Evolutionary conservation across 192 early-diverging fungal genomes (phyloP).

Genomic region (Podila epicladia): DNA sequence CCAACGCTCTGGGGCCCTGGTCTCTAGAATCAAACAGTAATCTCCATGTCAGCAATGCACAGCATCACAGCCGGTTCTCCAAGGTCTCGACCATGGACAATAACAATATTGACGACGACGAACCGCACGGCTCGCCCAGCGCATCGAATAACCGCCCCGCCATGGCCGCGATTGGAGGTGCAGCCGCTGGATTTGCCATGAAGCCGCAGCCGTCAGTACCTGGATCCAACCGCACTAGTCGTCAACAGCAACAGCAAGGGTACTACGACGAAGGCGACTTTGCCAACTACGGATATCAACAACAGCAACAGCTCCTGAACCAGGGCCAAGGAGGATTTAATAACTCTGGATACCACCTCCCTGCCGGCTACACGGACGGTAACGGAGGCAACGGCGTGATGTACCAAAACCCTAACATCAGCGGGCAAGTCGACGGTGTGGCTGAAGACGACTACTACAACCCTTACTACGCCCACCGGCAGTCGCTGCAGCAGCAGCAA

Average conservation of each 20-base stretch:
- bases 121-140: background rate
- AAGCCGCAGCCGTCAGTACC: background rate
- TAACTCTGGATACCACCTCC: constrained; percentile 9
- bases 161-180: constrained; percentile 8
- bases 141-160: background rate
- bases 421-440: background rate
- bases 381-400: no score
- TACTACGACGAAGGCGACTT: constrained; percentile 36
- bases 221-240: constrained; percentile 3
- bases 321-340: constrained; percentile 10
- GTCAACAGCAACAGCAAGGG: background rate
- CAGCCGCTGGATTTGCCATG: background rate
- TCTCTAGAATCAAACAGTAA: background rate
- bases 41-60: background rate
- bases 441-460: constrained; percentile 35
- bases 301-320: constrained; percentile 20
- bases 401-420: background rate
- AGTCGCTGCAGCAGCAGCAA: background rate
- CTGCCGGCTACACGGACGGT: constrained; percentile 8
- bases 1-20: constrained; percentile 37
- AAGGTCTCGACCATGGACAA: constrained; percentile 31
- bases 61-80: constrained; percentile 12
- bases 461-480: constrained; percentile 27
- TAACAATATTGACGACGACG: background rate
- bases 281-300: constrained; percentile 24